Base-by-base conservation (phyloP, 148 eudicot species). In the Heliosperma pusillum region DNA sequence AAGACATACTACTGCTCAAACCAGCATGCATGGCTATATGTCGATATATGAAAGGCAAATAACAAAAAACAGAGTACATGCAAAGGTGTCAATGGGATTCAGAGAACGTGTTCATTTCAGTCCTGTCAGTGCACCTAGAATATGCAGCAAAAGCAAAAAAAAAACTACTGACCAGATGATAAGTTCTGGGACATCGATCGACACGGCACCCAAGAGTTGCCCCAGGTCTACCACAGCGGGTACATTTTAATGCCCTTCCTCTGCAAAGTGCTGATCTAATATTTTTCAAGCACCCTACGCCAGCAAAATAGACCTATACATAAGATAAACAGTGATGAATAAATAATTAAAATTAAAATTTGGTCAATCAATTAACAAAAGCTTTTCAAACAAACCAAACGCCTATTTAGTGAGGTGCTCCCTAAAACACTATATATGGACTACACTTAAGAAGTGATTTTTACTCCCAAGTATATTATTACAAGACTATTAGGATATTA, bases 121-220 rank as follows among this genome's bases (percentile, higher is more conserved):
- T 45, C 26, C 33, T 33, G 16, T 36, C 71, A 64, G 20, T 26
- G 55, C 66, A 57, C 10, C 27, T 40, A 25, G 21, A 68, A 61
- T 7, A 36, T 36, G 24, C 4, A 27, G 25, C 69, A 59, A 57
- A 33, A 50, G 10, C 26, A 68, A 58, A 44, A 55, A 47, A 60
- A 60, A 77, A 73, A 21, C 52, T 62, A 81, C 91, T 82, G 72
- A 94, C 98, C 87, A 94, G 77, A 88, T 94, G 98, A 73, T 94
- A 94, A 57, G 98, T 94, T 87, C 88, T 91, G n/a, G 98, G 90
- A 82, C 98, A 94, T 65, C 98, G 84, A 81, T 94, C 98, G 67
- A 94, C 97, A 77, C 97, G 98, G 69, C 98, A 94, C 59, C 98
- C 98, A 83, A 90, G 91, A 80, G 98, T 94, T 83, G 98, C 98